phyloP scores from a whole-genome alignment of 2,329 filamentous ascomycete species.

The Verticillium dahliae region DNA sequence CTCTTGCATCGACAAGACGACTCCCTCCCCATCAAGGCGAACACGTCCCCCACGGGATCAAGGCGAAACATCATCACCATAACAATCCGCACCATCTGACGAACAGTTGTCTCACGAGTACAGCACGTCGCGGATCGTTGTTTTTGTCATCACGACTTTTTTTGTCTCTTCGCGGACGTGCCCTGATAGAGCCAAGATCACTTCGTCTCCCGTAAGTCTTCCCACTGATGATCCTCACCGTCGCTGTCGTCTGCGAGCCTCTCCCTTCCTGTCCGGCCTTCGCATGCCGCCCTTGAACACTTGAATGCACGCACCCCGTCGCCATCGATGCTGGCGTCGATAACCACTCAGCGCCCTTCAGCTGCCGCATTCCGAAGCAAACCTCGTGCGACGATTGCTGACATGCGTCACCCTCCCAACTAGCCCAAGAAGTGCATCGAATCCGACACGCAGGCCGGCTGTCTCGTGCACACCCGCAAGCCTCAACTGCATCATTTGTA shows the following conservation, averaged over 20 bases:
- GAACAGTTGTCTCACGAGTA: not conserved
- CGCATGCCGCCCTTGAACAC: not conserved
- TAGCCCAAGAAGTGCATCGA: slow-evolving; percentile 15
- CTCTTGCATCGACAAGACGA: slow-evolving; percentile 7
- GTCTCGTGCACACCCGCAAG: not conserved
- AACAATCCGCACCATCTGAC: not conserved
- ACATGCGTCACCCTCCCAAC: not conserved
- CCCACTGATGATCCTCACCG: slow-evolving; percentile 3
- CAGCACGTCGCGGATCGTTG: not conserved
- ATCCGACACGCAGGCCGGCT: slow-evolving; percentile 4
- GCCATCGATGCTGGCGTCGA: not conserved
- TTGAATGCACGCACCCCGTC: not conserved
- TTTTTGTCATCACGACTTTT: not conserved
- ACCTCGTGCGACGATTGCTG: not conserved
- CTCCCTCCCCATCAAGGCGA: slow-evolving; percentile 8
- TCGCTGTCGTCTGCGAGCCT: not conserved
- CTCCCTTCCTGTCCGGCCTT: slow-evolving; percentile 1
- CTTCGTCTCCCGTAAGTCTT: slow-evolving; percentile 5
- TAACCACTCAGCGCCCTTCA: not conserved
- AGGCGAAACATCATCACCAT: slow-evolving; percentile 8
- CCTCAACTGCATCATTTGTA: slow-evolving; percentile 9
- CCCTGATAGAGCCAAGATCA: slow-evolving; percentile 12
- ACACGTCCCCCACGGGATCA: slow-evolving; percentile 7
- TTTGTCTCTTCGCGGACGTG: slow-evolving; percentile 5
- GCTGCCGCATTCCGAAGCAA: not conserved